A percentile compares a stretch with the other conserved stretches of the same genome.
phyloP scores from a whole-genome alignment of 169 alveolate genomes.

The Gregarina niphandrodes region DNA sequence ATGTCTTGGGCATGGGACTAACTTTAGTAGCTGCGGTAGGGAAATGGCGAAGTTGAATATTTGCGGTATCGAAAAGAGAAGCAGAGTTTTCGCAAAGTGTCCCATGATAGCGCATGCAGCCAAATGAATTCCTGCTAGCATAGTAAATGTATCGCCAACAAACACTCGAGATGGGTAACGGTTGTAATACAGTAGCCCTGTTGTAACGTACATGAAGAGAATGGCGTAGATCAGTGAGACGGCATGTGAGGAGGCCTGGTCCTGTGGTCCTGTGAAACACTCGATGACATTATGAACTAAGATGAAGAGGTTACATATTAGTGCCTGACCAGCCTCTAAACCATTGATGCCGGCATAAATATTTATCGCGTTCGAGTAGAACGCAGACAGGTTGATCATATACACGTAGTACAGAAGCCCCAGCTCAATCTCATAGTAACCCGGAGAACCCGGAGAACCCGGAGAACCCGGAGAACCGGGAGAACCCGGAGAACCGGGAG shows the following conservation, averaged over 20 bases:
- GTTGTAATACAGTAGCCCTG: constrained; percentile 3
- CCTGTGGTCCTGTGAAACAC: not conserved
- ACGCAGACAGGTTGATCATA: constrained; percentile 50
- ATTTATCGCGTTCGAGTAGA: constrained; percentile 70
- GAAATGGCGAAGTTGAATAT: constrained; percentile 52
- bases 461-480: too few relatives aligned
- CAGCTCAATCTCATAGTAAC: constrained; percentile 17
- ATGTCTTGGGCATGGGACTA: constrained; percentile 64
- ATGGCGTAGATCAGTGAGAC: not conserved
- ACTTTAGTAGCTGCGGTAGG: constrained; percentile 59
- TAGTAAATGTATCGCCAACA: constrained; percentile 71
- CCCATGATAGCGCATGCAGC: constrained; percentile 72
- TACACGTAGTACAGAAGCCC: constrained; percentile 51
- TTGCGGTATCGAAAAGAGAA: constrained; percentile 66
- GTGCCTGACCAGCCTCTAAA: constrained; percentile 66
- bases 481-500: too few relatives aligned
- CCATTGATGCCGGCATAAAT: constrained; percentile 71
- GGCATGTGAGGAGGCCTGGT: not conserved
- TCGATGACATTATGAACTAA: constrained; percentile 54
- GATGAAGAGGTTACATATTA: constrained; percentile 48
- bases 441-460: too few relatives aligned
- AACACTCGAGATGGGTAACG: constrained; percentile 61
- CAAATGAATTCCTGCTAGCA: constrained; percentile 53
- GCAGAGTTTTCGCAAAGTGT: constrained; percentile 61
- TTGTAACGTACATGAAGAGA: not conserved